A percentile compares a stretch with the other conserved stretches of the same genome.
Conservation (phyloP, 78 protist genomes). For the Capsaspora owczarzaki region DNA sequence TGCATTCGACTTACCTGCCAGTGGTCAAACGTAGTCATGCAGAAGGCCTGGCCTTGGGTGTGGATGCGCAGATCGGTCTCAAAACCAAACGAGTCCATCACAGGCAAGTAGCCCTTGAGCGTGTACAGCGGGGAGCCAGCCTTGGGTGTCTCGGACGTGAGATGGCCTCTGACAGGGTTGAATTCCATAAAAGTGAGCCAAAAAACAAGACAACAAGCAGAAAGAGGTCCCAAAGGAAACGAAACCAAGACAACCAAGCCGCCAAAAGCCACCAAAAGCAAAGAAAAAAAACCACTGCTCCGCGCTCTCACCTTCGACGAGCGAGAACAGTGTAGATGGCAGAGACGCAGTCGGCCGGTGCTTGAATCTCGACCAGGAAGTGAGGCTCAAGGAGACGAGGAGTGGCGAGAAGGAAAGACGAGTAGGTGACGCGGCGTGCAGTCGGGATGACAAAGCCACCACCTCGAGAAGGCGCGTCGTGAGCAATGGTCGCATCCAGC, state of each 20-base stretch:
- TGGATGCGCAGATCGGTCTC: constrained; percentile 88
- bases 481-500: constrained; percentile 74
- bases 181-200: not conserved
- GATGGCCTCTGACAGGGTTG: constrained; percentile 64
- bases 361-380: constrained; percentile 71
- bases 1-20: constrained; percentile 54
- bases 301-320: constrained; percentile 42
- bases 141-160: constrained; percentile 65
- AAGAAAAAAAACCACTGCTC: not conserved
- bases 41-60: constrained; percentile 88
- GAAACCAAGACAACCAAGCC: not conserved
- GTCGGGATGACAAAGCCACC: constrained; percentile 89
- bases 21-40: constrained; percentile 83
- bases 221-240: not conserved
- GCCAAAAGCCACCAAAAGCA: not conserved
- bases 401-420: constrained; percentile 50
- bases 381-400: constrained; percentile 92
- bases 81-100: constrained; percentile 97
- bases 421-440: constrained; percentile 84
- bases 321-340: constrained; percentile 81
- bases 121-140: constrained; percentile 87
- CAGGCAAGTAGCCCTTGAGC: constrained; percentile 79
- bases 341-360: constrained; percentile 85
- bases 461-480: constrained; percentile 53
- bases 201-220: not conserved